phyloP scores from a whole-genome alignment of 2,329 filamentous ascomycete genomes.

The Coniochaeta prunicola region DNA sequence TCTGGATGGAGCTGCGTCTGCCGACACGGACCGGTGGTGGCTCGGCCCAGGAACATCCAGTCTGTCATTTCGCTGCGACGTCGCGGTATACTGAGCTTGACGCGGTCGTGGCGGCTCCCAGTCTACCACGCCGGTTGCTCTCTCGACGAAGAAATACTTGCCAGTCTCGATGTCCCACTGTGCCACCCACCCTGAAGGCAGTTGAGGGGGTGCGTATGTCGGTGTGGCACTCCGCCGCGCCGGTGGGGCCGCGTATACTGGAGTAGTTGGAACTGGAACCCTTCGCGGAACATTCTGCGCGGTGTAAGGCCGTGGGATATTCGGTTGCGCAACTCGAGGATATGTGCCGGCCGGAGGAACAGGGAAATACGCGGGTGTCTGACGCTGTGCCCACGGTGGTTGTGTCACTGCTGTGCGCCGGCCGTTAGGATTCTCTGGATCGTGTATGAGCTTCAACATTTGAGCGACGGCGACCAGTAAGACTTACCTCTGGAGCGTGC shows the following conservation, averaged over 20 bases:
- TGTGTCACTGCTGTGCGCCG: background rate
- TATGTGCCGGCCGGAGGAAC: background rate
- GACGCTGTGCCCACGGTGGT: background rate
- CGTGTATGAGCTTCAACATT: background rate
- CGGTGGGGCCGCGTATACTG: background rate
- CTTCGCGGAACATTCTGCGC: background rate
- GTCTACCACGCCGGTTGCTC: background rate
- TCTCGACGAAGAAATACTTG: conserved; percentile 1
- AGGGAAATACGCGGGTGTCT: background rate
- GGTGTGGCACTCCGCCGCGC: background rate
- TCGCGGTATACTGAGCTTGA: background rate
- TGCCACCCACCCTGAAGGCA: background rate
- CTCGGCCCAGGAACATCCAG: background rate
- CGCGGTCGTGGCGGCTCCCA: background rate
- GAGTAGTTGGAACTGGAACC: background rate
- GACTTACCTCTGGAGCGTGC: background rate
- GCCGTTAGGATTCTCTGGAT: background rate
- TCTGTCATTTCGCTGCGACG: background rate
- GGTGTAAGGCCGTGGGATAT: background rate
- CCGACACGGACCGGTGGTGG: background rate
- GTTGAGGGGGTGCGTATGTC: background rate
- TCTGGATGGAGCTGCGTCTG: background rate
- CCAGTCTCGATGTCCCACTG: background rate
- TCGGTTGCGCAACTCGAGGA: background rate
- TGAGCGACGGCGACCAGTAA: background rate